Evolutionary conservation across 768 basidiomycete genomes (phyloP), one percentile per base, ranked within the genome.

Genomic region (Xerocomellus chrysenteron): DNA sequence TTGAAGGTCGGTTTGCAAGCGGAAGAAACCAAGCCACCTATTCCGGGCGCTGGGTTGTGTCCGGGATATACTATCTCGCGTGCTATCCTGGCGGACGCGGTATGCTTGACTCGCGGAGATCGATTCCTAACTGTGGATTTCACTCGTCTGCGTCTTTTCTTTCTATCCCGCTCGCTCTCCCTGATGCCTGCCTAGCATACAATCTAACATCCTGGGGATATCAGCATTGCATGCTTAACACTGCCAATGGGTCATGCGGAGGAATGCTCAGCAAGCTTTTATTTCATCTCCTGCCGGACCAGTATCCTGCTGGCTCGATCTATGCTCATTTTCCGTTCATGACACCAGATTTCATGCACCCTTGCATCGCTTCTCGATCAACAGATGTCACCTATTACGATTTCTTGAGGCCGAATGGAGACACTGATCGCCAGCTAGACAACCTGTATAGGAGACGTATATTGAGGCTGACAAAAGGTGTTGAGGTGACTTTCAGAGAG

Each of bases 261-360:
- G 90, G 90, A 17, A 79, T 89, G 72, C 78, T 93, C 57, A 83
- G 82, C 16, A 87, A 83, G 63, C 74, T 94, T 28, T 79, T 94
- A 51, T 87, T 88, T 78, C 79, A 82, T 47, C 83, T 82, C 19
- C 75, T 94, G 32, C 90, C 90, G 1, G 73, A 84, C 21, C 77
- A 87, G 58, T 94, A 88, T 69, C 81, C 83, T 12, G 73, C 77
- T 24, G 78, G 81, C 16, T 87, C 85, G 12, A 78, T 79, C 3
- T 90, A 90, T 63, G 89, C 83, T 2, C 85, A 88, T 65, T 94
- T 94, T 80, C 91, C 92, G 11, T 88, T 94, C 79, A 65, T 88
- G 64, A 82, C 81, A 5, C 90, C 91, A 5, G 55, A 63, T 26
- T 72, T 66, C 52, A 68, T 33, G 65, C 66, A 17, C 71, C 59